phyloP scores from a whole-genome alignment of 805 yeast species.

The Yarrowia yakushimensis region DNA sequence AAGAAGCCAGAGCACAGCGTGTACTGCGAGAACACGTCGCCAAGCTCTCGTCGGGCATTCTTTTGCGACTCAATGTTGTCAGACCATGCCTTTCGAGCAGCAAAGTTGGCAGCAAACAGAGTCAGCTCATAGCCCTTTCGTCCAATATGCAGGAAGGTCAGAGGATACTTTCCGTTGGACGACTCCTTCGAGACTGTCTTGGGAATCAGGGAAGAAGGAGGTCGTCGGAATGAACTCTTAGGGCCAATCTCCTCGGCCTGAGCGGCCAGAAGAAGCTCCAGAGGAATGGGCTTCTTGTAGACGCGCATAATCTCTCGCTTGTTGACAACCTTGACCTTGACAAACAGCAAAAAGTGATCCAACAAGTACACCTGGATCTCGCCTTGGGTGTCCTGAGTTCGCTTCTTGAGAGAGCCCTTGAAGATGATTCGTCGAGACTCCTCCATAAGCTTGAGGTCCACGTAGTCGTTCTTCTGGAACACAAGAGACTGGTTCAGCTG shows the following conservation, averaged over 20 bases:
- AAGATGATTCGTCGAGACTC: conserved; percentile 76
- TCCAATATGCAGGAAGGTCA: conserved; percentile 50
- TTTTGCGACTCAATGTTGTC: conserved; percentile 82
- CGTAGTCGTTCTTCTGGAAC: conserved; percentile 76
- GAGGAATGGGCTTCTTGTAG: conserved; percentile 58
- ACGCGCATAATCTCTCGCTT: conserved; percentile 90
- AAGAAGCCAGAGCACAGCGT: conserved; percentile 74
- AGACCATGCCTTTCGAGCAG: conserved; percentile 71
- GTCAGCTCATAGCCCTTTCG: conserved; percentile 47
- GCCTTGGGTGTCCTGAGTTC: conserved; percentile 67
- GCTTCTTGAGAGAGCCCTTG: conserved; percentile 70
- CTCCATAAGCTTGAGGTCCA: conserved; percentile 77
- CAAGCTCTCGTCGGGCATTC: conserved; percentile 59
- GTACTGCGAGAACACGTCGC: conserved; percentile 75
- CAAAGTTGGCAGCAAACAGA: conserved; percentile 42
- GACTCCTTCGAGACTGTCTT: conserved; percentile 25
- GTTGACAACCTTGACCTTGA: conserved; percentile 78
- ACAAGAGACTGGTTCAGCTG: conserved; percentile 80
- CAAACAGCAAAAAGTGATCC: conserved; percentile 83
- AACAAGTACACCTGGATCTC: conserved; percentile 81
- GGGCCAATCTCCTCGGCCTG: conserved; percentile 77
- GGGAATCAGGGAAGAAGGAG: conserved; percentile 31
- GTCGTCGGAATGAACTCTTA: conserved; percentile 37
- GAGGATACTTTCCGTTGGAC: conserved; percentile 40
- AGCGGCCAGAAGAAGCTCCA: conserved; percentile 42